These are phyloP conservation scores for Phalaenopsis aphrodite DNA, from an alignment of 106 monocot species.

Conservation along the genomic window DNA sequence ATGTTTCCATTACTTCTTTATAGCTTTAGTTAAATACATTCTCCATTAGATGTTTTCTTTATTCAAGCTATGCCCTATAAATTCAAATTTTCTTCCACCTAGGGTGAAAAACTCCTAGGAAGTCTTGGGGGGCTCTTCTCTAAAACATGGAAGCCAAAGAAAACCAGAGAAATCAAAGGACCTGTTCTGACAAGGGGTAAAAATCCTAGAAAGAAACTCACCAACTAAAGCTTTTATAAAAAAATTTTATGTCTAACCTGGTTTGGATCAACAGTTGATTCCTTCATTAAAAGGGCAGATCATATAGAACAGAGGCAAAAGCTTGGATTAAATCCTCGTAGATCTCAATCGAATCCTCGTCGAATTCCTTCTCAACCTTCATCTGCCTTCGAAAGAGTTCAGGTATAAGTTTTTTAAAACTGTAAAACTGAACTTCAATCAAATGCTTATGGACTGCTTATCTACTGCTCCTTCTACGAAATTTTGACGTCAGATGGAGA, in stretches of 20 bases:
- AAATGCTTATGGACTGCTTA: no score
- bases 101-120: conserved; percentile 75
- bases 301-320: conserved; percentile 32
- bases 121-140: conserved; percentile 75
- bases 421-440: not conserved
- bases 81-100: no score
- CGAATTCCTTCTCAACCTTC: conserved; percentile 21
- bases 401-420: conserved; percentile 22
- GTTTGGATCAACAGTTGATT: conserved; percentile 21
- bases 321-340: conserved; percentile 24
- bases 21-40: no score
- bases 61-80: no score
- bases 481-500: not conserved
- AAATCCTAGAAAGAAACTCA: not conserved
- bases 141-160: conserved; percentile 76
- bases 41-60: no score
- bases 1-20: no score
- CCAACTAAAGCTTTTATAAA: not conserved
- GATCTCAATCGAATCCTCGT: conserved; percentile 16
- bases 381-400: conserved; percentile 32
- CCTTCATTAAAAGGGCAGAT: conserved; percentile 23
- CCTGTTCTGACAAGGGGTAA: conserved; percentile 42
- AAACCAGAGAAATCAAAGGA: conserved; percentile 48
- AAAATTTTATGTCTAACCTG: not conserved
- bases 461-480: not conserved